phyloP scores from a whole-genome alignment of 2,329 filamentous ascomycete species.

The Penicillium hordei region DNA sequence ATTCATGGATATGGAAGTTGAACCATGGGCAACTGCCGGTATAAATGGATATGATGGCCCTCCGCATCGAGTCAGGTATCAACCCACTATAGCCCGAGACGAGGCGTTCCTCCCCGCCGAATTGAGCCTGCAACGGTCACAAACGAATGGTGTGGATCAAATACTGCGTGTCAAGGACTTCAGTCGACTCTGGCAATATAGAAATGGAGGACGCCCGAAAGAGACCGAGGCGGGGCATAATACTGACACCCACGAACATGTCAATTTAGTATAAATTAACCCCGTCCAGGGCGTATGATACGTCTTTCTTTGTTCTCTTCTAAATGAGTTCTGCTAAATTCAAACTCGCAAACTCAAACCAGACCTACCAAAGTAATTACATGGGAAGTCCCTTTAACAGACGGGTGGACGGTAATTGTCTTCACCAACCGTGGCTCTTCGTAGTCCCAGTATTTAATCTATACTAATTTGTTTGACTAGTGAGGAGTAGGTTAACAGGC shows the following conservation, averaged over 20 bases:
- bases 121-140: not conserved
- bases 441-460: constrained; percentile 70
- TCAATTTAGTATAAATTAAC: not conserved
- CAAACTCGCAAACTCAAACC: not conserved
- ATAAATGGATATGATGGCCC: not conserved
- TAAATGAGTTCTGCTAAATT: not conserved
- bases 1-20: constrained; percentile 38
- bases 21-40: constrained; percentile 11
- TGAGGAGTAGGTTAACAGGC: not conserved
- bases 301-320: not conserved
- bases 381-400: not conserved
- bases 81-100: constrained; percentile 9
- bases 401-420: constrained; percentile 52
- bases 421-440: constrained; percentile 90
- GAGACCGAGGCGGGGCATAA: constrained; percentile 2
- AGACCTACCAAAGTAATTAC: not conserved
- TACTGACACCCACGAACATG: not conserved
- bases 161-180: constrained; percentile 35
- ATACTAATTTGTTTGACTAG: too few species aligned
- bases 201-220: constrained; percentile 34
- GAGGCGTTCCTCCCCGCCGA: constrained; percentile 15
- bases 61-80: not conserved
- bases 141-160: not conserved
- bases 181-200: constrained; percentile 43
- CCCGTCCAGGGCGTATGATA: not conserved